Evolutionary conservation across 164 flowering plant genomes (phyloP), one percentile per base, ranked within the genome.

Genomic region (Aristolochia californica): DNA sequence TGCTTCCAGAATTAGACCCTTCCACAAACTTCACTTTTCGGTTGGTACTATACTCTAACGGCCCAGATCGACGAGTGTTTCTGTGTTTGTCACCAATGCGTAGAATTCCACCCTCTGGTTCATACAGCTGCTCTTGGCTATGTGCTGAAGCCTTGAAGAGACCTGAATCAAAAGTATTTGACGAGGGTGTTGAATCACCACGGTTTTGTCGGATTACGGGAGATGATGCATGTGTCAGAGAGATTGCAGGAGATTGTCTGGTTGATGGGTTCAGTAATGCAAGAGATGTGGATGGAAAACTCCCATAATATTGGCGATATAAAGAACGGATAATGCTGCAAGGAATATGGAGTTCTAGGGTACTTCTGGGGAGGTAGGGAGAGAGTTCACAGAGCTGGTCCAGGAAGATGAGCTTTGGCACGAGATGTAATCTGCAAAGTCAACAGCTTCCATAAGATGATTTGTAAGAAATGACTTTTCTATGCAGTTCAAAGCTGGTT

Each of bases 311-410:
- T 66, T 90, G 99, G 69, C 84, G 80, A 57, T 94, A 94, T 63
- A 94, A 74, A 24, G 99, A 94, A 21, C 93, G 93, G 9, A 90
- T 79, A 68, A 94, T 80, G 13, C 91, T 65, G 48, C 85, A 94
- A 16, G 99, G 97, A 63, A 94, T 65, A 55, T 86, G 79, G 26
- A 83, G 51, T 74, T 94, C 96, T 24, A 94, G 80, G 40, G 91
- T 64, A 72, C 84, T 87, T 75, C 99, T 72, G 24, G 99, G 84
- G 51, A 94, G 81, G 70, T 81, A 79, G 18, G 93, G 80, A 13
- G 96, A 90, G 27, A 86, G 70, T 68, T 90, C 97, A 56, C 93
- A 90, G 2, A 94, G 73, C 71, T 87, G 97, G 67, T 94, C 97
- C 15, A 94, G 72, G 75, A 94, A 94, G 45, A 94, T 86, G 28